Base-by-base conservation (phyloP, 2,329 filamentous ascomycete genomes). In the Thielaviopsis punctulata region DNA sequence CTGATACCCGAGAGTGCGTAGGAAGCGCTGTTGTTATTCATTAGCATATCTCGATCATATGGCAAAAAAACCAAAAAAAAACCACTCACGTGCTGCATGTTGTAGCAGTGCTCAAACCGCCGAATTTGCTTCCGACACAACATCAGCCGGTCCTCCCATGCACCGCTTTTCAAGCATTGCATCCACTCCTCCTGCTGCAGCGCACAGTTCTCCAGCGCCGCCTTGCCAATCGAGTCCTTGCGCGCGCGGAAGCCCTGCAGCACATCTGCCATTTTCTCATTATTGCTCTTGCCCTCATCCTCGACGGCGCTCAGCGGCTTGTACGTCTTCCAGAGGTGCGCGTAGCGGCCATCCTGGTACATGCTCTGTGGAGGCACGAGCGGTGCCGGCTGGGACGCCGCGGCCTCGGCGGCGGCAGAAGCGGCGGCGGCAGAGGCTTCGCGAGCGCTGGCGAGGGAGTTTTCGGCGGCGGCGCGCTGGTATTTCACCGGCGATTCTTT, bases 281-380 rank as follows among this genome's bases (percentile, higher is more conserved):
- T 80, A 59, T 92, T 84, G 39, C 77, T 79, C 63, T 84, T 84
- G 19, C 73, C 73, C 56, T 79, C 78, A 48, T 76, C 73, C 61
- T 90, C 82, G 55, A 93, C 69, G 53, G 84, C 72, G 33, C 71
- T 64, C 50, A 85, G 79, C 8, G 90, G 82, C 54, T 76, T 76
- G 72, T 98, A 98, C 54, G 77, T 86, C 67, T 88, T 90, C 92
- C 92, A 98, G 27, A 98, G 72, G 64, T 96, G 77, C 52, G 89
- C 87, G 66, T 80, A 80, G 45, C 76, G 72, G n/a, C 76, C 76
- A 61, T 80, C 76, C 52, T 70, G 73, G 62, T 71, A 80, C 22
- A 77, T 65, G 58, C 73, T 77, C 57, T 72, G 68, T 1, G 61
- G 59, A 1, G 76, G 76, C 5, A 77, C 70, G 2, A 45, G 25